Evolutionary conservation across 345 rosid genomes (phyloP).

Genomic region (Rhodamnia rubescens): DNA sequence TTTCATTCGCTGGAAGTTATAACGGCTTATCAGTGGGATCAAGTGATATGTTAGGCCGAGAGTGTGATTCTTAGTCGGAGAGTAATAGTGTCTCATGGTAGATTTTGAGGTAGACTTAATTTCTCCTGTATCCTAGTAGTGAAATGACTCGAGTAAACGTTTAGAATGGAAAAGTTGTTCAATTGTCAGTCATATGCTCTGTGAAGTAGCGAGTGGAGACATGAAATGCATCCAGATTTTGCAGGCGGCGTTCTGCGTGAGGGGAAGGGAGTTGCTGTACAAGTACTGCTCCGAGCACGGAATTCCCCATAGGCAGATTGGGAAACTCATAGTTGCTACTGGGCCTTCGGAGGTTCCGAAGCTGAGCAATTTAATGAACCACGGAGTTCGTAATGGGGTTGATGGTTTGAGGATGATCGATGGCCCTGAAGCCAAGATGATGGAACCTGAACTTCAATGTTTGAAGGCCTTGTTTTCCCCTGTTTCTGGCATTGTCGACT

Average conservation of each 20-base stretch:
- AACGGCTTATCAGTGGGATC: not conserved
- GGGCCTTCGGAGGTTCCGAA: constrained; percentile 48
- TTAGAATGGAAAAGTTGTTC: not conserved
- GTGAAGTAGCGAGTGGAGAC: not conserved
- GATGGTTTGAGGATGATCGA: constrained; percentile 53
- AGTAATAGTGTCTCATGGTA: not conserved
- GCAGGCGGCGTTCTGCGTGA: constrained; percentile 56
- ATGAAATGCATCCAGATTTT: not conserved
- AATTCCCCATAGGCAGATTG: constrained; percentile 51
- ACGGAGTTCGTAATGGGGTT: constrained; percentile 55
- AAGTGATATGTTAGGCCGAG: not conserved
- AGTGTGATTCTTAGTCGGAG: not conserved
- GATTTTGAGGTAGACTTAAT: not conserved
- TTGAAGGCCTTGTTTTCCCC: constrained; percentile 75
- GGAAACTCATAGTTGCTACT: constrained; percentile 84
- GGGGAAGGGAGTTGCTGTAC: constrained; percentile 74
- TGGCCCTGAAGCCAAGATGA: constrained; percentile 59
- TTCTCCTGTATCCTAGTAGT: no score
- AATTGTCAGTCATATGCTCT: not conserved
- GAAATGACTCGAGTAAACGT: not conserved
- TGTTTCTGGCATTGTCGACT: constrained; percentile 67
- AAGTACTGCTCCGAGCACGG: constrained; percentile 43
- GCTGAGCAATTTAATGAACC: constrained; percentile 38
- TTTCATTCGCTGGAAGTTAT: not conserved
- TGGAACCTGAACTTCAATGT: constrained; percentile 76